Percentiles rank a stretch among this genome's conserved stretches.
phyloP scores from a whole-genome alignment of 1,284 basidiomycete species.

The Tylopilus sp. region DNA sequence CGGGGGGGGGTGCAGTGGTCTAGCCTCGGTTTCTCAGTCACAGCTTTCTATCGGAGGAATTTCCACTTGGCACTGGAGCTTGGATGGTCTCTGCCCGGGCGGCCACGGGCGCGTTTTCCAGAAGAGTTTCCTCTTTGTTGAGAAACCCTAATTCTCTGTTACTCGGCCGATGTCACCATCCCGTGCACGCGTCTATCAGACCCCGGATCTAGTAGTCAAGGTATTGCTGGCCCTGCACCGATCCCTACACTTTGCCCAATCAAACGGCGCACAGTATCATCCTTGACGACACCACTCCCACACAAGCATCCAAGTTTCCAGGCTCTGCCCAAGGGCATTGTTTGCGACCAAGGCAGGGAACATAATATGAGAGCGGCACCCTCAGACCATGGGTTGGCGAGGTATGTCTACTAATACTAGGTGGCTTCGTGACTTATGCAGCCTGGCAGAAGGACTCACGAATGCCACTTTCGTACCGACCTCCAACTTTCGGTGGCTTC shows the following conservation, averaged over 20 bases:
- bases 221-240: constrained; percentile 8
- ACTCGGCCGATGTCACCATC: background rate
- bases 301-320: constrained; percentile 2
- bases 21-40: background rate
- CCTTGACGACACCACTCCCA: constrained; percentile 13
- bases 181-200: background rate
- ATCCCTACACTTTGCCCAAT: constrained; percentile 1
- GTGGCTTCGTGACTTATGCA: background rate
- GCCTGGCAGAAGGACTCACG: background rate
- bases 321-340: constrained; percentile 7
- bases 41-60: constrained; percentile 4
- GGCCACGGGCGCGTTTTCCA: background rate
- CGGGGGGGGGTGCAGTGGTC: background rate
- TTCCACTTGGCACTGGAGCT: background rate
- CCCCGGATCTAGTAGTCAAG: constrained; percentile 14
- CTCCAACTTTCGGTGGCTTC: constrained; percentile 1
- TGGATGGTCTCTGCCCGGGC: background rate
- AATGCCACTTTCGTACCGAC: background rate
- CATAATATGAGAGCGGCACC: background rate
- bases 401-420: background rate
- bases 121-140: background rate
- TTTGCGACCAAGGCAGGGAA: background rate
- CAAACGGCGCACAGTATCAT: background rate
- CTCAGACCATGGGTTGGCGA: background rate
- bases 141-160: background rate